Conservation (phyloP, 1,139 yeast species). For the Blastobotrys raffinosifermentans region DNA sequence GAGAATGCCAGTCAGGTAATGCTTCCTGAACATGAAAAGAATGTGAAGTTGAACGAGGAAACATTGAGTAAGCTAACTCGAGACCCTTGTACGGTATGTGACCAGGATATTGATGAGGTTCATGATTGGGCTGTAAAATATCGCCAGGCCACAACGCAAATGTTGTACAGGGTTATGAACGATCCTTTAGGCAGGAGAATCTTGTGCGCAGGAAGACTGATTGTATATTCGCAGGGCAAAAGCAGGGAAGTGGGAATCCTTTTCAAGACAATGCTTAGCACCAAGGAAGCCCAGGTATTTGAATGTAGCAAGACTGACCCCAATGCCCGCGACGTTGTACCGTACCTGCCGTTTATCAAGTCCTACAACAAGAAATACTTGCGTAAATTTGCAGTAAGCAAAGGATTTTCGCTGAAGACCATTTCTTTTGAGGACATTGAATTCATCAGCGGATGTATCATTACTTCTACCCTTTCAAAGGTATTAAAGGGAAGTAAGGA, state of each 20-base stretch:
- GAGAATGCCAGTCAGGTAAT: constrained; percentile 84
- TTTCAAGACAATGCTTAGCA: constrained; percentile 18
- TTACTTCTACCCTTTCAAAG: constrained; percentile 40
- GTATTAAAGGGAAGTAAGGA: constrained; percentile 42
- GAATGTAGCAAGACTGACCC: constrained; percentile 9
- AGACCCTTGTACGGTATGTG: constrained; percentile 37
- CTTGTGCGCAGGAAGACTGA: constrained; percentile 53
- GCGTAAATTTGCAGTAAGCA: constrained; percentile 24
- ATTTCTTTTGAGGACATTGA: constrained; percentile 47
- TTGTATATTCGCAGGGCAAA: constrained; percentile 50
- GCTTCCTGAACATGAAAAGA: constrained; percentile 77
- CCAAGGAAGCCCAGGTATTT: constrained; percentile 11
- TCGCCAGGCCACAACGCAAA: constrained; percentile 31
- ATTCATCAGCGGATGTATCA: constrained; percentile 39
- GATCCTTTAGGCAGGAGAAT: constrained; percentile 44
- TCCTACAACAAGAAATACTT: constrained; percentile 31
- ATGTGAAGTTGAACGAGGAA: constrained; percentile 48
- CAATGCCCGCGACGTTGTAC: constrained; percentile 26
- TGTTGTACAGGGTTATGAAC: constrained; percentile 45
- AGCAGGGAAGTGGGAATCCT: constrained; percentile 41
- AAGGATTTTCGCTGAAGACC: constrained; percentile 34
- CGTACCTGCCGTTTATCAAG: constrained; percentile 45
- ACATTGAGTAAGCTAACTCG: constrained; percentile 41
- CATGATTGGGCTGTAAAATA: constrained; percentile 44
- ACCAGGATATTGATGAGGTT: constrained; percentile 39